Percentiles rank a stretch among this genome's conserved stretches.
Evolutionary conservation across 1,139 yeast species (phyloP).

Genomic region (Saccharomyces pastorianus): DNA sequence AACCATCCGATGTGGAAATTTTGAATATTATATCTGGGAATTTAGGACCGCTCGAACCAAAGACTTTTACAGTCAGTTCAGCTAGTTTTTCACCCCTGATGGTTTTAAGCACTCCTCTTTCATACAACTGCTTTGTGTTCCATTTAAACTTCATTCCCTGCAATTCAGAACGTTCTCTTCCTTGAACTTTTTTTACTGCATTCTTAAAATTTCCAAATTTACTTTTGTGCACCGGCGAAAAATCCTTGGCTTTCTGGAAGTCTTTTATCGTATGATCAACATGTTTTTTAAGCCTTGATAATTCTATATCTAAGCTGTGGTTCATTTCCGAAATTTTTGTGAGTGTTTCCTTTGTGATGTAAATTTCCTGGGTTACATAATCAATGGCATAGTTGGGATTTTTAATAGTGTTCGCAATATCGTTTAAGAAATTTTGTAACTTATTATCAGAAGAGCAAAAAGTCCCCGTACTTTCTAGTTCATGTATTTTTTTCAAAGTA

Average conservation of each 20-base stretch:
- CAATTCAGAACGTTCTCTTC: slow-evolving; percentile 13
- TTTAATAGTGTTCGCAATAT: slow-evolving; percentile 77
- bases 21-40: slow-evolving; percentile 63
- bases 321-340: slow-evolving; percentile 21
- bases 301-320: slow-evolving; percentile 8
- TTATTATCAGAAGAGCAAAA: slow-evolving; percentile 55
- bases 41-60: slow-evolving; percentile 41
- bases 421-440: slow-evolving; percentile 73
- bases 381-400: slow-evolving; percentile 66
- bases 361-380: slow-evolving; percentile 54
- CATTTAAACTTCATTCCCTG: slow-evolving; percentile 41
- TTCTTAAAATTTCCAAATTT: slow-evolving; percentile 42
- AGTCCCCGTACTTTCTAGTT: slow-evolving; percentile 62
- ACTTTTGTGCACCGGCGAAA: slow-evolving; percentile 19
- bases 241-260: slow-evolving; percentile 18
- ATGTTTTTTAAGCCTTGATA: slow-evolving; percentile 8
- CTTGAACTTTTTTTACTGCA: slow-evolving; percentile 41
- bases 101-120: slow-evolving; percentile 58
- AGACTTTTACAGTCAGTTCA: slow-evolving; percentile 35
- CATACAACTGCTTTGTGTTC: slow-evolving; percentile 66
- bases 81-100: slow-evolving; percentile 44
- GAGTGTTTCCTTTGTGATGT: slow-evolving; percentile 52
- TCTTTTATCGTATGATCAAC: slow-evolving; percentile 14
- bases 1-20: slow-evolving; percentile 55
- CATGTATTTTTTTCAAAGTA: slow-evolving; percentile 68